A percentile compares a stretch with the other conserved stretches of the same genome.
phyloP scores from a whole-genome alignment of 2,329 filamentous ascomycete species.

The Boeremia exigua region DNA sequence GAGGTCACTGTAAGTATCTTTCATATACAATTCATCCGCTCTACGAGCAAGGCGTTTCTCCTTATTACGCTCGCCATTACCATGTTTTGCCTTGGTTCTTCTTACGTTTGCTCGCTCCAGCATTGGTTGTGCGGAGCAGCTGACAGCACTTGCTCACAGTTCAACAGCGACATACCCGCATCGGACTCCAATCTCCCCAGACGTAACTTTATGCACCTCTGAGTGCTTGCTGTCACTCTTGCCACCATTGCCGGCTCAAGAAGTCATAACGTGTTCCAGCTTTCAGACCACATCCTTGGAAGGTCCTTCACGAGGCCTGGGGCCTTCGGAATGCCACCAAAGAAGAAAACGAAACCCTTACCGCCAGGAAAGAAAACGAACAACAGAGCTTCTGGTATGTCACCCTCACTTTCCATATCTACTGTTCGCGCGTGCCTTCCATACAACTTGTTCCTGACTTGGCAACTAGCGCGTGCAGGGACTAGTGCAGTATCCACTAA shows the following conservation, averaged over 20 bases:
- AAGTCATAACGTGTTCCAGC: neutral
- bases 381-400: slow-evolving; percentile 31
- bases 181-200: neutral
- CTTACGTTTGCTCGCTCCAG: neutral
- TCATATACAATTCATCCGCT: slow-evolving; percentile 10
- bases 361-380: slow-evolving; percentile 9
- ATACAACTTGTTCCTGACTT: slow-evolving; percentile 46
- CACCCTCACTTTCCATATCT: slow-evolving; percentile 7
- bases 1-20: slow-evolving; percentile 30
- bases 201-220: neutral
- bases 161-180: neutral
- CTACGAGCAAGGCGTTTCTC: neutral
- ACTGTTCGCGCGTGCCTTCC: slow-evolving; percentile 22
- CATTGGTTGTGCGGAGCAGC: neutral
- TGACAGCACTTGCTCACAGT: slow-evolving; percentile 13
- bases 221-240: neutral
- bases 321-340: slow-evolving; percentile 40
- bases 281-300: neutral
- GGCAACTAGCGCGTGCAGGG: slow-evolving; percentile 28
- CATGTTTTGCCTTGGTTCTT: neutral
- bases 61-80: neutral
- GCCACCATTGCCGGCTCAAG: neutral
- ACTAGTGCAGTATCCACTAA: slow-evolving; percentile 19
- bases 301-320: neutral
- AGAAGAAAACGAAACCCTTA: slow-evolving; percentile 36